A percentile compares a stretch with the other conserved stretches of the same genome.
Evolutionary conservation across 78 protist genomes (phyloP).

Genomic region (Dictyostelium brefeldianum): DNA sequence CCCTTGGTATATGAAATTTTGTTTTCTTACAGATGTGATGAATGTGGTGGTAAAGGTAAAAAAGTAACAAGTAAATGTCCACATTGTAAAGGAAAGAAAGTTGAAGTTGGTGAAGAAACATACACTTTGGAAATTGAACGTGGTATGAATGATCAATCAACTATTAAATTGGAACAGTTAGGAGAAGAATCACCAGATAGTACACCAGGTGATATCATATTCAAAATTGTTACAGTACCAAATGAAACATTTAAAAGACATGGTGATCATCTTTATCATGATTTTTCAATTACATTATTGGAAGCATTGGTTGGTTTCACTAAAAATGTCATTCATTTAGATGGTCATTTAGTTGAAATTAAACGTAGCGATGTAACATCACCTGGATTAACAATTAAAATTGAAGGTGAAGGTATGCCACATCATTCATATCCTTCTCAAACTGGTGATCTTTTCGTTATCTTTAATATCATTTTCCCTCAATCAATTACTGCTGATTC

Average conservation of each 20-base stretch:
- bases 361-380: constrained; percentile 29
- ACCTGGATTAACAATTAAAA: constrained; percentile 57
- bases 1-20: no score
- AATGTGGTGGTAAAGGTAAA: constrained; percentile 90
- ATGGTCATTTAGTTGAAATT: constrained; percentile 55
- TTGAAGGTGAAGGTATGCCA: constrained; percentile 84
- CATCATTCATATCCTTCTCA: constrained; percentile 60
- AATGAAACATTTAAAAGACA: constrained; percentile 31
- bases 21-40: constrained; percentile 75
- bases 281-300: constrained; percentile 67
- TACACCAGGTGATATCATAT: constrained; percentile 88
- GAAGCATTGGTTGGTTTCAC: constrained; percentile 81
- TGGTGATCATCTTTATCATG: constrained; percentile 67
- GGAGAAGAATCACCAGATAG: constrained; percentile 86
- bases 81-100: constrained; percentile 81
- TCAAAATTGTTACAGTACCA: constrained; percentile 79
- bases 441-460: constrained; percentile 72
- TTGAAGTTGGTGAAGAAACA: constrained; percentile 49
- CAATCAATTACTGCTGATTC: constrained; percentile 7
- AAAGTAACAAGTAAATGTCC: constrained; percentile 79
- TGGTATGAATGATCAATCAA: constrained; percentile 83
- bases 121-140: constrained; percentile 82
- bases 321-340: constrained; percentile 65
- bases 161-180: constrained; percentile 54
- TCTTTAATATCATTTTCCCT: constrained; percentile 71